These are phyloP conservation scores for Lipomyces japonicus DNA, from an alignment of 805 yeast genomes.

Conservation along the genomic window DNA sequence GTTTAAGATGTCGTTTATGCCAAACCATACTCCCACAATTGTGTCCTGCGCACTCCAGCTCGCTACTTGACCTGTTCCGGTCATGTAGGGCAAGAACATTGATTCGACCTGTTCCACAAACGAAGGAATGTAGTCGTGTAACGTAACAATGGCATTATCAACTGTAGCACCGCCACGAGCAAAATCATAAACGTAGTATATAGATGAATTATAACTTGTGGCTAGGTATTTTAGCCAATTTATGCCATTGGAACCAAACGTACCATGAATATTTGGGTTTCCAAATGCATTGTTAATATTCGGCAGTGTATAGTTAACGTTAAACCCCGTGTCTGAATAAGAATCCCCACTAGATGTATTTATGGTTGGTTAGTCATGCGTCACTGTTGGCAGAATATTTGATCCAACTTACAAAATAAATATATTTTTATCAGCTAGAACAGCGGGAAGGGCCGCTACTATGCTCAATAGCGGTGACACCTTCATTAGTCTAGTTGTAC, in stretches of 20 bases:
- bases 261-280: slow-evolving; percentile 7
- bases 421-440: too few relatives aligned
- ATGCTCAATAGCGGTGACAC: too few relatives aligned
- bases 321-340: slow-evolving; percentile 18
- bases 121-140: neutral
- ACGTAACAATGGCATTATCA: slow-evolving; percentile 6
- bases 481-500: too few relatives aligned
- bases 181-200: slow-evolving; percentile 10
- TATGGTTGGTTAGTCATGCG: too few relatives aligned
- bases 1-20: slow-evolving; percentile 15
- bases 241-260: slow-evolving; percentile 13
- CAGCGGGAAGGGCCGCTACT: too few relatives aligned
- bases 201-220: slow-evolving; percentile 6
- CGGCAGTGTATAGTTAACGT: slow-evolving; percentile 2
- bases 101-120: slow-evolving; percentile 11
- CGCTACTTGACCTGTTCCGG: neutral
- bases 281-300: slow-evolving; percentile 13
- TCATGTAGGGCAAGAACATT: slow-evolving; percentile 5
- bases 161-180: slow-evolving; percentile 21
- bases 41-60: slow-evolving; percentile 5
- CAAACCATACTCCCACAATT: slow-evolving; percentile 15
- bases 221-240: slow-evolving; percentile 22
- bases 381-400: too few relatives aligned
- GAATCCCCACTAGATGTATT: slow-evolving; percentile 26
- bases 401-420: too few relatives aligned